Evolutionary conservation across 2,329 filamentous ascomycete species (phyloP).

Genomic region (Alternaria gaisen): DNA sequence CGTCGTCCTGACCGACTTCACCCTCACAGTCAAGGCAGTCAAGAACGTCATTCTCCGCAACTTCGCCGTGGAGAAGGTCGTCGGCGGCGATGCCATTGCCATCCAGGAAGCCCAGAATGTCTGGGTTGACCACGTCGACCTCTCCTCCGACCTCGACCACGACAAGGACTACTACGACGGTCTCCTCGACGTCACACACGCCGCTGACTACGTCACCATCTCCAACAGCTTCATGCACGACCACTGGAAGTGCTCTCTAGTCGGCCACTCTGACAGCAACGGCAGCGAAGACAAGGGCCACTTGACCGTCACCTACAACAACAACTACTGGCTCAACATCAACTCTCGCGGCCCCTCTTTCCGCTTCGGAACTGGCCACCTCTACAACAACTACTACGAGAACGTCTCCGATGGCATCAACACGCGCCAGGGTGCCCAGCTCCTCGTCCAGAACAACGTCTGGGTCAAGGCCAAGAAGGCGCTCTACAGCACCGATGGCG

Average conservation of each 20-base stretch:
- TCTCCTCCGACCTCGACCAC: constrained; percentile 66
- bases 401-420: constrained; percentile 52
- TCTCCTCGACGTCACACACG: constrained; percentile 71
- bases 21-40: constrained; percentile 58
- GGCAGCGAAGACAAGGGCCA: constrained; percentile 67
- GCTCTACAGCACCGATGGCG: constrained; percentile 46
- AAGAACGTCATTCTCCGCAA: constrained; percentile 67
- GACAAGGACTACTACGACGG: constrained; percentile 77
- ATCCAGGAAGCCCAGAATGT: constrained; percentile 60
- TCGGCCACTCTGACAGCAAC: constrained; percentile 70
- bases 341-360: constrained; percentile 70
- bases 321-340: constrained; percentile 72
- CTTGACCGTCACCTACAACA: constrained; percentile 70
- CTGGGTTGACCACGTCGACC: constrained; percentile 74
- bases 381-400: constrained; percentile 63
- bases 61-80: constrained; percentile 62
- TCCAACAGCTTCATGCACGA: constrained; percentile 63
- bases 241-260: constrained; percentile 67
- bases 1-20: constrained; percentile 57
- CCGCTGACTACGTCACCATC: constrained; percentile 68
- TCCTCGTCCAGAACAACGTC: constrained; percentile 55
- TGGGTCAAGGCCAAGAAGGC: constrained; percentile 47
- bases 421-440: constrained; percentile 54
- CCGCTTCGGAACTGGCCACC: constrained; percentile 72
- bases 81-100: constrained; percentile 62